Base-by-base conservation (phyloP, 345 rosid species). In the Isatis tinctoria region DNA sequence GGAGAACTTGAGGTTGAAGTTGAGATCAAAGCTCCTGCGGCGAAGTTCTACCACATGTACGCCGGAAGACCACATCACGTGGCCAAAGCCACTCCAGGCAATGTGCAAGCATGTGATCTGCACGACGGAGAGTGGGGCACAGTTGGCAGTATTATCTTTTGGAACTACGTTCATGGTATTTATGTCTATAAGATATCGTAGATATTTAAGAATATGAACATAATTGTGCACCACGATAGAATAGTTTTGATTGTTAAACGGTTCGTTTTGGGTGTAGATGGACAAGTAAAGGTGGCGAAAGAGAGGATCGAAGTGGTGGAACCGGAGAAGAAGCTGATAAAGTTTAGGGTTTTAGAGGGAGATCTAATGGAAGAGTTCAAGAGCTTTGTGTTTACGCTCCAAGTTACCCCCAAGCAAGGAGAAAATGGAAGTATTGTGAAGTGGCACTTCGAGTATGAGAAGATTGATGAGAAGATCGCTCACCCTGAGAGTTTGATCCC, bases 51-150 rank as follows among this genome's bases (percentile, higher is more conserved):
- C 44, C 78, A 83, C 5, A 70, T 83, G 59, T 79, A 76, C 67
- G 52, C 79, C 9, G 52, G 76, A 65, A 78, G 74, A 35, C 86
- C 85, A 24, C 83, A 83, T 56, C 80, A 85, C 26, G 65, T 81
- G 5, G 59, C 78, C 20, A 72, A 53, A 27, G 73, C 74, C 74
- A 60, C 67, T 52, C 72, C 82, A 20, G 57, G 49, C 8, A 81
- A 74, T 20, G 48, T 85, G 4, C 74, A 81, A 17, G 75, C 64
- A 8, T 64, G 76, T 51, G 82, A 79, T 4, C 62, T 85, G 2
- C 85, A 81, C 58, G 79, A 83, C 14, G 88, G 88, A 22, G 83
- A 82, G 2, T 85, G 76, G 76, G 88, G 88, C 8, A 71, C 60
- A 3, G 52, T 54, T 3, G 87, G 84, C 2, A 30, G 73, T 48